Evolutionary conservation across 2,329 filamentous ascomycete genomes (phyloP), one percentile per base, ranked within the genome.

Genomic region (Fusarium redolens): DNA sequence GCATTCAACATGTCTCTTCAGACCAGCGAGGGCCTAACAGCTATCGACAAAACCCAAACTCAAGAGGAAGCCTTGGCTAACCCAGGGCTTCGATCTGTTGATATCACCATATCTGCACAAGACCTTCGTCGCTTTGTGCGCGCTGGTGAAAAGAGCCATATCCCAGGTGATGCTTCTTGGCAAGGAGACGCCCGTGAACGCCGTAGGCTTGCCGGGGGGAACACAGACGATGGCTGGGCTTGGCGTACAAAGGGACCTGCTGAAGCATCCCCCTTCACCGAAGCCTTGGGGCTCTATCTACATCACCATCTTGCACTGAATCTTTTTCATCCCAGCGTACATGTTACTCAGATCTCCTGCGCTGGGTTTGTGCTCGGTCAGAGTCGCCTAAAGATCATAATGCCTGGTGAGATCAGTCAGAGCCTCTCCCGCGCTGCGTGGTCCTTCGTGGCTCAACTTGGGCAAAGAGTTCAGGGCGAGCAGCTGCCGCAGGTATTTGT

Each of bases 291-390:
- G 1, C 75, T 75, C 9, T 90, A 90, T 62, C 67, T 90, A 11
- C 79, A 85, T 61, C 81, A 84, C n/a, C 87, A 90, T 67, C 81
- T 90, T 9, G 87, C 85, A 0, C 78, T 91, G 18, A 83, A 90
- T 73, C 72, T 90, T 70, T 87, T 88, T 61, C 87, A 90, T 71
- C 86, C 88, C 0, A 82, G 84, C n/a, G 87, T 90, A 6, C 80
- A 83, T 4, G 79, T 90, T 30, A 81, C 81, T 17, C 87, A 88
- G 69, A 83, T 90, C 33, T 87, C 87, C 0, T 90, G 88, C 66
- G 86, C 85, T 1, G 88, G 87, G 0, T 91, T 90, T 62, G 85
- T 86, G 41, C 79, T 90, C 15, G 86, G 86, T 0, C 87, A 89
- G 68, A 85, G 81, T 15, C 82, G 87, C 33, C 56, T 90, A 25